These are phyloP conservation scores for Garcia nutans DNA, from an alignment of 345 rosid genomes.

Conservation along the genomic window DNA sequence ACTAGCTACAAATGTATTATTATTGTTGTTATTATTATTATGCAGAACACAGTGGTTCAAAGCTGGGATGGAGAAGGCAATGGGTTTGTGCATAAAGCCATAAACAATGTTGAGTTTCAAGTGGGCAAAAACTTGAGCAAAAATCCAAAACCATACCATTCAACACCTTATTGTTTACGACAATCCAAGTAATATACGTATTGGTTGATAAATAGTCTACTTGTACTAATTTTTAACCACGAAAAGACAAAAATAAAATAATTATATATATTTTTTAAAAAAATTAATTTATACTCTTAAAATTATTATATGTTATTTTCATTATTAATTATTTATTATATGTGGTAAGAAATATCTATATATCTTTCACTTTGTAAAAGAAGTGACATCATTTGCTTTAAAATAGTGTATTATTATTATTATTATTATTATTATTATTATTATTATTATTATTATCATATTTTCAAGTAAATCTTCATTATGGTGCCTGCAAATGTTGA, in stretches of 20 bases:
- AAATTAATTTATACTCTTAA: no score
- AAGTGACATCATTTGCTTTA: neutral
- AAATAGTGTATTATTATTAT: no score
- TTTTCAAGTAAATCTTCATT: neutral
- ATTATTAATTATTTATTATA: no score
- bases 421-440: no score
- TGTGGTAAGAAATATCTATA: neutral
- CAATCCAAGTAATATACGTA: neutral
- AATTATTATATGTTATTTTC: no score
- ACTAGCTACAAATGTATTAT: no score
- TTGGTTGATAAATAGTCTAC: neutral
- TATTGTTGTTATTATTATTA: no score
- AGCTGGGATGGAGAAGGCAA: neutral
- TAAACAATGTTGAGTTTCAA: neutral
- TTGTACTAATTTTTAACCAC: neutral
- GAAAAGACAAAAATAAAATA: neutral
- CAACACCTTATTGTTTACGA: neutral
- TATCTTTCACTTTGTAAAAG: neutral
- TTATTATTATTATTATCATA: no score
- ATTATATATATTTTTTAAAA: neutral
- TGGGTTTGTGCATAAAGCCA: neutral
- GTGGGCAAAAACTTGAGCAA: neutral
- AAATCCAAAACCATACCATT: neutral
- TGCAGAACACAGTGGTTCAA: neutral
- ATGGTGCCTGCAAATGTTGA: slow-evolving; percentile 14